A percentile compares a stretch with the other conserved stretches of the same genome.
Conservation (phyloP, 2,329 filamentous ascomycete genomes). For the Verticillium longisporum region DNA sequence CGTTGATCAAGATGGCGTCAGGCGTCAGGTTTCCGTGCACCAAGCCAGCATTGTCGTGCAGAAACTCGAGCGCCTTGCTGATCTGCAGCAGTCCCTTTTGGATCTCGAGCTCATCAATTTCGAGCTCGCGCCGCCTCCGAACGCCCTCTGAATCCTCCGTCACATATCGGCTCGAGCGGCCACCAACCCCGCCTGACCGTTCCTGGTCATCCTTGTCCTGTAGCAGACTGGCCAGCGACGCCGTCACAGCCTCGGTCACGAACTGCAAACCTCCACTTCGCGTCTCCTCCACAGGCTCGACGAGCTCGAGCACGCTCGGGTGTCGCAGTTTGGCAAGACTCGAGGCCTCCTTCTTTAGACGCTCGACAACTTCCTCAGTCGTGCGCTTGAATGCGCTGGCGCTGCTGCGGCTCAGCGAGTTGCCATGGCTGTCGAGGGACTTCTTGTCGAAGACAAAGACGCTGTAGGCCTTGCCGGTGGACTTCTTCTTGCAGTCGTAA, state of each 20-base stretch:
- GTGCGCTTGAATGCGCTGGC: conserved; percentile 68
- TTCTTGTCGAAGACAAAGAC: conserved; percentile 95
- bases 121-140: conserved; percentile 69
- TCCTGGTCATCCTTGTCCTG: conserved; percentile 89
- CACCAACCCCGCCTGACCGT: conserved; percentile 57
- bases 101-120: conserved; percentile 95
- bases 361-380: conserved; percentile 84
- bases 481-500: conserved; percentile 95
- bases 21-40: conserved; percentile 94
- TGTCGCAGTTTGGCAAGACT: conserved; percentile 83
- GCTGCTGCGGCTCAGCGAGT: conserved; percentile 54
- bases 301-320: conserved; percentile 84
- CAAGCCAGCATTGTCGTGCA: conserved; percentile 89
- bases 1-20: conserved; percentile 87
- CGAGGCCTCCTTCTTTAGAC: conserved; percentile 85
- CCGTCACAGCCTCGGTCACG: conserved; percentile 84
- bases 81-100: conserved; percentile 93
- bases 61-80: conserved; percentile 87
- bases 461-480: conserved; percentile 79
- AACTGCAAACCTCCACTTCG: conserved; percentile 89
- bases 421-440: conserved; percentile 64
- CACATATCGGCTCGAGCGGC: conserved; percentile 71
- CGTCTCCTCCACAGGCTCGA: conserved; percentile 93
- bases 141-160: conserved; percentile 72
- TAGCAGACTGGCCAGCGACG: conserved; percentile 75